Conservation (phyloP, 2,329 filamentous ascomycete species). For the Neoscytalidium dimidiatum region DNA sequence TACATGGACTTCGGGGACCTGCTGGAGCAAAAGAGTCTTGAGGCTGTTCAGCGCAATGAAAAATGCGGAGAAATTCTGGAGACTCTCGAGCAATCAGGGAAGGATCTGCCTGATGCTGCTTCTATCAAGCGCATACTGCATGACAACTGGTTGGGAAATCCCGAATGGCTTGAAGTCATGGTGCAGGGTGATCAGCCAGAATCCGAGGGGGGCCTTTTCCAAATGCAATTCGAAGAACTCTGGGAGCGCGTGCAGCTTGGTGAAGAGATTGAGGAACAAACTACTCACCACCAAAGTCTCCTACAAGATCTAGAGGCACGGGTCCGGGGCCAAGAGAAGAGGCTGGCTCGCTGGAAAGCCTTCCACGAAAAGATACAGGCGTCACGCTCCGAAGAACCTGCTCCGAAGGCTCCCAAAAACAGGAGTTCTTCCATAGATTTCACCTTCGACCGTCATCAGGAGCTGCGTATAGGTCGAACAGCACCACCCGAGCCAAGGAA, state of each 20-base stretch:
- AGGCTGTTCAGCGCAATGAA: conserved; percentile 58
- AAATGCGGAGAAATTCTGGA: conserved; percentile 35
- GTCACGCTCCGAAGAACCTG: conserved; percentile 20
- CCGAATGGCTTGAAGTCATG: conserved; percentile 71
- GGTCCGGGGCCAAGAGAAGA: conserved; percentile 65
- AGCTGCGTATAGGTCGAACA: conserved; percentile 27
- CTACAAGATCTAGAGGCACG: conserved; percentile 72
- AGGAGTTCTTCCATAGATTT: conserved; percentile 23
- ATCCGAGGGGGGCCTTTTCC: conserved; percentile 64
- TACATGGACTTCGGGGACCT: conserved; percentile 67
- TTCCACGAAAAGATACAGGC: conserved; percentile 54
- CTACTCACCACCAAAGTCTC: conserved; percentile 45
- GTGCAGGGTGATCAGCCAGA: conserved; percentile 64
- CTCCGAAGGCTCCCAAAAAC: neutral
- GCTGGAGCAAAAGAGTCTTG: conserved; percentile 63
- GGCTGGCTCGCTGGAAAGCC: conserved; percentile 73
- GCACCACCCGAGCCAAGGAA: neutral
- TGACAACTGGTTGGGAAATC: conserved; percentile 78
- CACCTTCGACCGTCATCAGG: conserved; percentile 35
- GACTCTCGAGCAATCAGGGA: conserved; percentile 20
- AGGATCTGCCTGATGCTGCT: conserved; percentile 28
- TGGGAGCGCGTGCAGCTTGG: conserved; percentile 69
- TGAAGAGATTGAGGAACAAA: conserved; percentile 48
- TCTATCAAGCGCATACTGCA: conserved; percentile 61
- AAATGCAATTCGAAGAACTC: conserved; percentile 67